Base-by-base conservation (phyloP, 495 filamentous ascomycete species). In the Glonium stellatum region DNA sequence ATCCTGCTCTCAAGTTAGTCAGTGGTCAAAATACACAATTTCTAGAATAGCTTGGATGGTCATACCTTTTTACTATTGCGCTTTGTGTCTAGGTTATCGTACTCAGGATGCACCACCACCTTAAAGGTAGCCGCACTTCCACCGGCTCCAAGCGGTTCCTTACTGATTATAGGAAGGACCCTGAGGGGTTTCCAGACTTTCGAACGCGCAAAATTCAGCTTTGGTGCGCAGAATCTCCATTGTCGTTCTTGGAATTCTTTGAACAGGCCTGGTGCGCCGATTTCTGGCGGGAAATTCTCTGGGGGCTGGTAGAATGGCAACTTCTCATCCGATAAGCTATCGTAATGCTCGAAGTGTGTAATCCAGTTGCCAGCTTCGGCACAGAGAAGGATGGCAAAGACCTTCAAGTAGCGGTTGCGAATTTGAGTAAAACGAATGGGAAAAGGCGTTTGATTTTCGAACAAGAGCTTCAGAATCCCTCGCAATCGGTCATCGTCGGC, bases 221-320 rank as follows among this genome's bases (percentile, higher is more conserved):
- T 31, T 6, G 27, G 27, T 6, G 72, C 68, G 57, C 72, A 77
- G 62, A 74, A 76, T 23, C 50, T 62, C 69, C 73, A 73, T 58
- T 78, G 76, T 21, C 57, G 47, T 13, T 69, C 49, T n/a, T 50
- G 63, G 37, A 77, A 70, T 3, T 44, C 2, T 12, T 61, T 22
- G 42, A 73, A 70, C 44, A 76, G 67, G 1, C 57, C 25, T 8
- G 18, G 27, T 46, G 42, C 52, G 10, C 39, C 41, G 6, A 13
- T 27, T 5, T 15, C 21, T 11, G 12, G 44, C 34, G 37, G 65
- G 60, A 18, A 57, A 51, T 39, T 47, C 44, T 11, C 58, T 64
- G 46, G 62, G 34, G 18, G 23, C 11, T 52, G n/a, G 8, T 58
- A 52, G 47, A 74, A 71, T 0, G 70, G 72, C 4, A 72, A 55